Evolutionary conservation across 2,329 filamentous ascomycete species (phyloP), one percentile per base, ranked within the genome.

Genomic region (Alternaria sp.): DNA sequence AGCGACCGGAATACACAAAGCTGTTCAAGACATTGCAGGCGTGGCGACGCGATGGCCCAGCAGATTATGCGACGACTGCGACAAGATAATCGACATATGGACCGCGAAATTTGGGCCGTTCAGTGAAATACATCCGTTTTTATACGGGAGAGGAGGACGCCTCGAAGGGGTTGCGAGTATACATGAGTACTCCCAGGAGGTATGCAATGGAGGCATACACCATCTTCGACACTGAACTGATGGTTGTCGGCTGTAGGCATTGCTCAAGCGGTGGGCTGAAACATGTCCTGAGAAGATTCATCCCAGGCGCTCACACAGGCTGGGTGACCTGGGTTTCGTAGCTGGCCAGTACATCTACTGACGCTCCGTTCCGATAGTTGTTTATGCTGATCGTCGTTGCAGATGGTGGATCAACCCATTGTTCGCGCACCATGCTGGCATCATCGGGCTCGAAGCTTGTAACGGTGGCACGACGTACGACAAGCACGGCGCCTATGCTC

Each of bases 381-480:
- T 30, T 7, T n/a, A 36, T 38, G 24, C 60, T 69, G n/a, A 69
- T n/a, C 3, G n/a, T 18, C n/a, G n/a, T 8, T 36, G 22, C 20
- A 84, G 82, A 28, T 84, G 82, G 82, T 84, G 82, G 82, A 81
- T 84, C 63, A 82, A 79, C 51, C 64, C 79, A 24, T 68, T 83
- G 14, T 83, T 83, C 59, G 82, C 82, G 7, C 79, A 80, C 43
- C 77, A 79, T 32, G 81, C 78, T 47, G 82, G 82, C 42, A 83
- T 84, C 47, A 82, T 84, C 58, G 81, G 83, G 56, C 71, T 76
- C 30, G 73, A 74, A 18, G 74, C 76, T n/a, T 69, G 76, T 1
- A 72, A 80, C 16, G 81, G 81, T 14, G 78, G 81, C 4, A 80
- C 82, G 28, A 79, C 79, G 7, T 75, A 71, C 26, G 79, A 83